Evolutionary conservation across 495 filamentous ascomycete species (phyloP).

Genomic region (Diplogelasinospora grovesii): DNA sequence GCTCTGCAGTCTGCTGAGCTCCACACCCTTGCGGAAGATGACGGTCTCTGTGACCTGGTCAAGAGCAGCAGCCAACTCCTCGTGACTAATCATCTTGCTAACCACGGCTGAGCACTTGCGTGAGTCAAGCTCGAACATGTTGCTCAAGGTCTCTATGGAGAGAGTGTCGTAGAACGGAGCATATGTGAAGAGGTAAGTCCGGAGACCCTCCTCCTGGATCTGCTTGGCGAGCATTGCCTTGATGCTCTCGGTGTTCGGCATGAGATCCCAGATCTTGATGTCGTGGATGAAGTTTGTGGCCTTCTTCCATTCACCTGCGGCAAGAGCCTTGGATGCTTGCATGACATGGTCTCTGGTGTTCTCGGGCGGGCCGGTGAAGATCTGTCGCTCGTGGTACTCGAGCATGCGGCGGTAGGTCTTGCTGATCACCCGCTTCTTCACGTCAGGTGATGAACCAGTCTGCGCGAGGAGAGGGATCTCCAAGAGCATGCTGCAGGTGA

Average conservation of each 20-base stretch:
- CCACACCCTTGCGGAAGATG: slow-evolving; percentile 98
- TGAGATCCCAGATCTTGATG: slow-evolving; percentile 99
- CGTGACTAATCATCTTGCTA: slow-evolving; percentile 99
- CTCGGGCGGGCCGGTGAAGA: slow-evolving; percentile 96
- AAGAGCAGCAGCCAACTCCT: slow-evolving; percentile 90
- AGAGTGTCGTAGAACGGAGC: slow-evolving; percentile 98
- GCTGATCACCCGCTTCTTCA: slow-evolving; percentile 97
- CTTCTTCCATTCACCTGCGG: slow-evolving; percentile 97
- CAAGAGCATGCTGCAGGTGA: slow-evolving; percentile 97
- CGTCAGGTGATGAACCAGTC: slow-evolving; percentile 89
- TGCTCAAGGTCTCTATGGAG: slow-evolving; percentile 70
- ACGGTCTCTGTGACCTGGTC: slow-evolving; percentile 97
- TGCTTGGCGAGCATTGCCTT: slow-evolving; percentile 95
- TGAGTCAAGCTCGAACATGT: slow-evolving; percentile 90
- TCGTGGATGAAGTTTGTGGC: slow-evolving; percentile 82
- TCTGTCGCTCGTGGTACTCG: slow-evolving; percentile 98
- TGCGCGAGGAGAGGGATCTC: slow-evolving; percentile 97
- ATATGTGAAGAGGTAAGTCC: slow-evolving; percentile 99
- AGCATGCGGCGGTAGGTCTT: slow-evolving; percentile 99
- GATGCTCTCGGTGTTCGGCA: slow-evolving; percentile 81
- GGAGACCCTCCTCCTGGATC: slow-evolving; percentile 95
- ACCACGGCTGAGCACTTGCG: slow-evolving; percentile 91
- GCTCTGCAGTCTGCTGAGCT: slow-evolving; percentile 92
- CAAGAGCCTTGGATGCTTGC: slow-evolving; percentile 94
- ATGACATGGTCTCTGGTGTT: slow-evolving; percentile 99